These are phyloP conservation scores for Chrysoporthe deuterocubensis DNA, from an alignment of 2,329 filamentous ascomycete species.

Conservation along the genomic window DNA sequence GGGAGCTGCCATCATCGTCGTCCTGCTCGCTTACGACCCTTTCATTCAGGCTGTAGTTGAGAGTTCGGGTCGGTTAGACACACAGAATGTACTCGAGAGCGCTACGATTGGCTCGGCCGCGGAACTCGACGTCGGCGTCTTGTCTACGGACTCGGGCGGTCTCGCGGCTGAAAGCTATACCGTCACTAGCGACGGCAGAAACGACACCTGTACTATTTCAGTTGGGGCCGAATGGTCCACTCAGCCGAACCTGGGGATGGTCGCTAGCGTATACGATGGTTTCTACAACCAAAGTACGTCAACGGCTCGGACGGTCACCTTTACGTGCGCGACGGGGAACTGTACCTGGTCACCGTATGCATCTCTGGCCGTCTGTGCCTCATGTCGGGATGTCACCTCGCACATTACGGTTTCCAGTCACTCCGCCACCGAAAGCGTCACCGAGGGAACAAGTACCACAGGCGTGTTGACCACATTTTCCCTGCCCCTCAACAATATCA, in stretches of 20 bases:
- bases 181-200: neutral
- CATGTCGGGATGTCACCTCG: constrained; percentile 1
- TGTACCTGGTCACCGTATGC: constrained; percentile 3
- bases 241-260: constrained; percentile 2
- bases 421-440: neutral
- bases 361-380: neutral
- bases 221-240: neutral
- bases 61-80: neutral
- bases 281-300: constrained; percentile 2
- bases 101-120: neutral
- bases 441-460: neutral
- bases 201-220: neutral
- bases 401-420: neutral
- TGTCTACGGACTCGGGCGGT: too few relatives aligned
- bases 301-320: neutral
- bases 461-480: neutral
- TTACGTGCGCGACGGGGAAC: neutral
- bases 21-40: constrained; percentile 4
- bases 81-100: neutral
- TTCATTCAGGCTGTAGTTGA: constrained; percentile 7
- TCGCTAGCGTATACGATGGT: neutral
- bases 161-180: neutral
- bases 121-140: neutral
- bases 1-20: neutral
- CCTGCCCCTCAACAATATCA: constrained; percentile 2